phyloP scores from a whole-genome alignment of 2,329 filamentous ascomycete species.

The Calonectria hongkongensis region DNA sequence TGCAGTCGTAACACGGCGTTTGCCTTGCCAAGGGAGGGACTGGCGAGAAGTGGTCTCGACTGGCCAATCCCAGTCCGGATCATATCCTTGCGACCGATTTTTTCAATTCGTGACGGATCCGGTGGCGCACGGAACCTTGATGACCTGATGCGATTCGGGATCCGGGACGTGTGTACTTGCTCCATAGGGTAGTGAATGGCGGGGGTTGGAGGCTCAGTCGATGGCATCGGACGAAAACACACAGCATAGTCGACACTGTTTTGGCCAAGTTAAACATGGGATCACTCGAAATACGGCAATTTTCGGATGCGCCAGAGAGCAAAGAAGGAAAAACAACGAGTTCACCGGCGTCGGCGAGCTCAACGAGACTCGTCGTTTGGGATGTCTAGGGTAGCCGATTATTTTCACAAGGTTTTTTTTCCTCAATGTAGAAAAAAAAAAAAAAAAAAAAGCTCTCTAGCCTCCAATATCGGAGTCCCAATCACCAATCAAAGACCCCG shows the following conservation, averaged over 20 bases:
- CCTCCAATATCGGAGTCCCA: slow-evolving; percentile 47
- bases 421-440: slow-evolving; percentile 8
- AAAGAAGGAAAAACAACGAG: not conserved
- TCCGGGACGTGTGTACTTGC: not conserved
- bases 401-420: slow-evolving; percentile 12
- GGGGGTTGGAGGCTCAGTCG: slow-evolving; percentile 70
- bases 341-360: not conserved
- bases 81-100: not conserved
- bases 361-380: not conserved
- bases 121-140: slow-evolving; percentile 9
- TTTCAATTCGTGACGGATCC: not conserved
- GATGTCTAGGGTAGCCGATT: not conserved
- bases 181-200: slow-evolving; percentile 83
- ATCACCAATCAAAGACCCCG: slow-evolving; percentile 52
- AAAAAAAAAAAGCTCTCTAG: slow-evolving; percentile 23
- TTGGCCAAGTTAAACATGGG: not conserved
- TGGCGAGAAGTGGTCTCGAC: not conserved
- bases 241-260: not conserved
- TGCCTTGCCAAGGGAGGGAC: not conserved
- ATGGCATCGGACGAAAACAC: not conserved
- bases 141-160: slow-evolving; percentile 29
- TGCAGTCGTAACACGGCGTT: not conserved
- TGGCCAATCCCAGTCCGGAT: not conserved
- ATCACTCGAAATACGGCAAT: not conserved
- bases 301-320: not conserved